These are phyloP conservation scores for Acanthamoeba lenticulata DNA, from an alignment of 208 protist species.

Conservation along the genomic window DNA sequence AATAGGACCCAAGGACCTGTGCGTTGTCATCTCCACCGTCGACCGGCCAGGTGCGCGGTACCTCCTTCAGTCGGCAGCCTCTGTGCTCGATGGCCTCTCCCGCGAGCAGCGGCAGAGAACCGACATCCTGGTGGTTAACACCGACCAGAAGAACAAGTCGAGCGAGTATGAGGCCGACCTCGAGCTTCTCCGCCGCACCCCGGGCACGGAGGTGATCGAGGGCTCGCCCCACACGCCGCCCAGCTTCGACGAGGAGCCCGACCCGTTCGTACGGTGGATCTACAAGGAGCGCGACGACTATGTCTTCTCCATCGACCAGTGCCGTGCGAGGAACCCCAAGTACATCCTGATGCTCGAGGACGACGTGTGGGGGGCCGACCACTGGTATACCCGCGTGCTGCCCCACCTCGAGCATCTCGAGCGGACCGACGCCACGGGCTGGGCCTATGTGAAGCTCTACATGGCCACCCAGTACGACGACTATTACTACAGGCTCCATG, in stretches of 20 bases:
- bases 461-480: slow-evolving; percentile 32
- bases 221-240: background rate
- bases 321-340: background rate
- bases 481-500: background rate
- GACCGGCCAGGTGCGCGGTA: background rate
- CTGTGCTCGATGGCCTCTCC: background rate
- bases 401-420: background rate
- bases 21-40: background rate
- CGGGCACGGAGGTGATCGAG: background rate
- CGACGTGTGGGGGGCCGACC: background rate
- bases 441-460: slow-evolving; percentile 13
- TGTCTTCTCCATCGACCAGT: background rate
- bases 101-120: background rate
- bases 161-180: background rate
- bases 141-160: background rate
- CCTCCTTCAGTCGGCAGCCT: background rate
- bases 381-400: background rate
- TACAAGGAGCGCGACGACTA: background rate
- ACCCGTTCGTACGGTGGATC: background rate
- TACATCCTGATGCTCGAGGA: slow-evolving; percentile 4
- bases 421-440: background rate
- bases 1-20: background rate
- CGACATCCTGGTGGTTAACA: background rate
- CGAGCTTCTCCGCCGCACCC: background rate
- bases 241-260: background rate